A percentile compares a stretch with the other conserved stretches of the same genome.
Evolutionary conservation across 768 basidiomycete species (phyloP).

Genomic region (Suillus occidentalis): DNA sequence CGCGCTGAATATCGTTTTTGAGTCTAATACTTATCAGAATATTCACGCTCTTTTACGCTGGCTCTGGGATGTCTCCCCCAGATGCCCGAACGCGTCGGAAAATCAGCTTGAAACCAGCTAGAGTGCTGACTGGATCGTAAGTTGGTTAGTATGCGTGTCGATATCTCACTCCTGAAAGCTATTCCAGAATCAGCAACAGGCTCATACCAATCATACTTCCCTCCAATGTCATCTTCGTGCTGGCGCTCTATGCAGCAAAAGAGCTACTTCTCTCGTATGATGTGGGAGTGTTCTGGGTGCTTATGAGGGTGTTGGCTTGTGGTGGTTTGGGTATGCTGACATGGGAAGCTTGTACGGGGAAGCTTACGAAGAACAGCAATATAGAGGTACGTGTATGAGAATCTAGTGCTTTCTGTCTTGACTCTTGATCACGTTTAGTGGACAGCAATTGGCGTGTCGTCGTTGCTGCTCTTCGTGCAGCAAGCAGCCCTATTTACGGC

Average conservation of each 20-base stretch:
- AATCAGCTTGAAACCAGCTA: slow-evolving; percentile 59
- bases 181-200: slow-evolving; percentile 49
- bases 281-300: slow-evolving; percentile 74
- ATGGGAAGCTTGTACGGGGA: slow-evolving; percentile 58
- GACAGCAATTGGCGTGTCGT: slow-evolving; percentile 68
- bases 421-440: slow-evolving; percentile 45
- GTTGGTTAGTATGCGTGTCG: slow-evolving; percentile 23
- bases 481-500: slow-evolving; percentile 68
- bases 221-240: slow-evolving; percentile 63
- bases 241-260: slow-evolving; percentile 62
- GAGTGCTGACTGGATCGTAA: slow-evolving; percentile 55
- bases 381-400: slow-evolving; percentile 54
- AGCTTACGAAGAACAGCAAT: slow-evolving; percentile 50
- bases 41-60: slow-evolving; percentile 8
- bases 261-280: slow-evolving; percentile 66
- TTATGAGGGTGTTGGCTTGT: slow-evolving; percentile 70
- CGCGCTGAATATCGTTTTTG: background rate
- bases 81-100: slow-evolving; percentile 68
- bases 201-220: slow-evolving; percentile 56
- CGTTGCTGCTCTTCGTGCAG: slow-evolving; percentile 66
- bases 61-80: slow-evolving; percentile 52
- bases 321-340: slow-evolving; percentile 65
- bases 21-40: background rate
- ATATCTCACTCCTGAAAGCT: slow-evolving; percentile 13
- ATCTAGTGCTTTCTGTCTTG: slow-evolving; percentile 6